phyloP scores from a whole-genome alignment of 768 basidiomycete genomes.

The Porphyrellus cyaneotinctus region DNA sequence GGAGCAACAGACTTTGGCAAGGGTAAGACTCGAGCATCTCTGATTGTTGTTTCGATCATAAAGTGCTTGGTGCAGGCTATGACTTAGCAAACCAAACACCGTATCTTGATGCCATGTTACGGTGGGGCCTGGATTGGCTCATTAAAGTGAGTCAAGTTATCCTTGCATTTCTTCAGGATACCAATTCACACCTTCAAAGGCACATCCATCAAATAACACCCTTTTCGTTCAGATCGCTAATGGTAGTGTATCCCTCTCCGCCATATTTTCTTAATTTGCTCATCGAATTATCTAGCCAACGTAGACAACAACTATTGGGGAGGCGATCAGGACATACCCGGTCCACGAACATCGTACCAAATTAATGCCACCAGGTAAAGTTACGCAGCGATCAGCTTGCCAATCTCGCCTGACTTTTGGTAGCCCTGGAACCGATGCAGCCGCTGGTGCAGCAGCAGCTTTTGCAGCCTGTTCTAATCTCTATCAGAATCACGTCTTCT shows the following conservation, averaged over 20 bases:
- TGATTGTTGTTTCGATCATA: neutral
- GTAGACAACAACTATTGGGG: conserved; percentile 86
- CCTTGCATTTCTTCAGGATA: neutral
- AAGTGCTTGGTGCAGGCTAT: conserved; percentile 49
- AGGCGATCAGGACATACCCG: conserved; percentile 74
- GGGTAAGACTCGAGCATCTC: conserved; percentile 39
- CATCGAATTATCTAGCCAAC: conserved; percentile 37
- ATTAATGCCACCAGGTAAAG: conserved; percentile 62
- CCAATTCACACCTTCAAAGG: conserved; percentile 40
- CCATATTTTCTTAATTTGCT: neutral
- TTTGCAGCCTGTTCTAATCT: conserved; percentile 84
- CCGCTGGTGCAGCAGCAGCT: conserved; percentile 79
- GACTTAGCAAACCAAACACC: conserved; percentile 82
- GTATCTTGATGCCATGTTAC: conserved; percentile 87
- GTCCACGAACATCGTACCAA: conserved; percentile 68
- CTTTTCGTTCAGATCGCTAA: conserved; percentile 77
- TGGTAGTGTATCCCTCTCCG: conserved; percentile 33
- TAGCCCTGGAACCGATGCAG: conserved; percentile 86
- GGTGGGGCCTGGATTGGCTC: conserved; percentile 91
- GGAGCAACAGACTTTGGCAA: conserved; percentile 80
- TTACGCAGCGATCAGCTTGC: neutral
- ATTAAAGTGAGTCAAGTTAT: conserved; percentile 61
- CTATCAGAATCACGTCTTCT: conserved; percentile 61
- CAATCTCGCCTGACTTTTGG: neutral
- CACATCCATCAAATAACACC: conserved; percentile 68